Percentiles rank a stretch among this genome's conserved stretches.
Conservation (phyloP, 2,329 filamentous ascomycete genomes). For the Pleomassaria siparia region DNA sequence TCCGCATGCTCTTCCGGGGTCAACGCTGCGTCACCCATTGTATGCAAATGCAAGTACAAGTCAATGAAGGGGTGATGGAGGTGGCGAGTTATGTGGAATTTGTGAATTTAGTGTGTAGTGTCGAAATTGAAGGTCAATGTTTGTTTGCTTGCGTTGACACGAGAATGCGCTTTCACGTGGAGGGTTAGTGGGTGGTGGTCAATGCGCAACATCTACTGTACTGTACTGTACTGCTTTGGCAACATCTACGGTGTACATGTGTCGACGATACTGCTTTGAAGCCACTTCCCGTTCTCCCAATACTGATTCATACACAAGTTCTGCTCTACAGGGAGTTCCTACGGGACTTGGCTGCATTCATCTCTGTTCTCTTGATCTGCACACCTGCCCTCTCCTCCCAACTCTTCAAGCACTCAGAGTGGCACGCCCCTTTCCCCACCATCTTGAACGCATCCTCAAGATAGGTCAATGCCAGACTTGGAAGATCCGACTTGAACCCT, state of each 20-base stretch:
- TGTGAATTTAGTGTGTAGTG: too few species aligned
- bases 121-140: background rate
- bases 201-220: background rate
- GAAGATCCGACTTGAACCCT: constrained; percentile 34
- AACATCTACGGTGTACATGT: too few species aligned
- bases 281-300: too few species aligned
- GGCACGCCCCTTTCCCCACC: constrained; percentile 34
- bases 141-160: background rate
- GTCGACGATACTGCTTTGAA: too few species aligned
- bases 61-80: background rate
- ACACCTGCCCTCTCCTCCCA: constrained; percentile 28
- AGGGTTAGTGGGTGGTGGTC: background rate
- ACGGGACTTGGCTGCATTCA: background rate
- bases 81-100: too few species aligned
- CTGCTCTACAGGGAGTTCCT: background rate
- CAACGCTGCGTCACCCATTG: constrained; percentile 5
- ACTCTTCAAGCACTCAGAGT: constrained; percentile 37
- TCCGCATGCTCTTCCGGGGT: constrained; percentile 4
- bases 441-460: constrained; percentile 32
- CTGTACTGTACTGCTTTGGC: too few species aligned
- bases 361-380: background rate
- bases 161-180: constrained; percentile 6
- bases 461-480: constrained; percentile 31
- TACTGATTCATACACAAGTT: too few species aligned
- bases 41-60: background rate